A percentile compares a stretch with the other conserved stretches of the same genome.
These are phyloP conservation scores for Withania somnifera DNA, from an alignment of 305 asterid genomes.

Conservation along the genomic window DNA sequence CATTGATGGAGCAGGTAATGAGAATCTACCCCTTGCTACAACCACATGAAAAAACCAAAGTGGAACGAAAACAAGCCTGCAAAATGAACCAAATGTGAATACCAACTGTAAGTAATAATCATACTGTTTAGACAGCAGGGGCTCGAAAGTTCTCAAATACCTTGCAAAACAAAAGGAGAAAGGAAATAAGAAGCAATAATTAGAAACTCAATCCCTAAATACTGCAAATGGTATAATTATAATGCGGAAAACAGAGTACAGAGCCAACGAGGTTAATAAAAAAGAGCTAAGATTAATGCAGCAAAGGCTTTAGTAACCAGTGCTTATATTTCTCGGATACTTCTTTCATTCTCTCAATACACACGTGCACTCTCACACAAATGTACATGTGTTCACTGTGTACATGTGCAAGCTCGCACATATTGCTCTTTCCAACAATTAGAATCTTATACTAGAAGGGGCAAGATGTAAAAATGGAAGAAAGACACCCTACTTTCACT, in stretches of 20 bases:
- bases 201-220: neutral
- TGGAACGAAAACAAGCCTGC: constrained; percentile 75
- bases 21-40: constrained; percentile 94
- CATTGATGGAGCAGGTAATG: constrained; percentile 94
- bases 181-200: neutral
- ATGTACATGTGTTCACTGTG: neutral
- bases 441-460: neutral
- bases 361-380: neutral
- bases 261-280: neutral
- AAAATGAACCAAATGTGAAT: neutral
- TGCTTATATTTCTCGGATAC: neutral
- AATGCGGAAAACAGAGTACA: neutral
- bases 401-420: neutral
- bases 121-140: neutral
- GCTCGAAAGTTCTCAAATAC: neutral
- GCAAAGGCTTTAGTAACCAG: neutral
- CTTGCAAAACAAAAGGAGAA: neutral
- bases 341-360: neutral
- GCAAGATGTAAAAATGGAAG: neutral
- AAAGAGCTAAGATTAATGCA: neutral
- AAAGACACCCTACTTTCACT: neutral
- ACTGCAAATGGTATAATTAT: neutral
- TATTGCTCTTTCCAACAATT: neutral
- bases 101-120: neutral
- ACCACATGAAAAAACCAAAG: constrained; percentile 91